Conservation (phyloP, 495 filamentous ascomycete genomes). For the Penicillium subrubescens region DNA sequence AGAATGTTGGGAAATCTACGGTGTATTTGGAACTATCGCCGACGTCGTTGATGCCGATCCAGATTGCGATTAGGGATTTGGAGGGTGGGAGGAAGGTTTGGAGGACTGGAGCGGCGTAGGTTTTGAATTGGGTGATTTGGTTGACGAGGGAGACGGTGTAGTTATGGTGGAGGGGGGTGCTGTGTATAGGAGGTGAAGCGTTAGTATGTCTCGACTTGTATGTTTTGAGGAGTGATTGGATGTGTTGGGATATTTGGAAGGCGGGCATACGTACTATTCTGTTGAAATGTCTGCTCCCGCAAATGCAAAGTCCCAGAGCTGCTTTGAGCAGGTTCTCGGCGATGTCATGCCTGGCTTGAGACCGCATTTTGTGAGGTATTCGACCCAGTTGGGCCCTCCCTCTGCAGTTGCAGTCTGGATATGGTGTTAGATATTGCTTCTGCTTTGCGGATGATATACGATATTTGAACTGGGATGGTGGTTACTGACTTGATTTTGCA, state of each 20-base stretch:
- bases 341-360: constrained; percentile 36
- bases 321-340: constrained; percentile 40
- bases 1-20: constrained; percentile 42
- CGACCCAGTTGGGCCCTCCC: constrained; percentile 54
- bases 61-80: constrained; percentile 43
- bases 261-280: constrained; percentile 31
- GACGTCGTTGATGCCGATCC: constrained; percentile 51
- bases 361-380: constrained; percentile 51
- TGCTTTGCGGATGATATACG: neutral
- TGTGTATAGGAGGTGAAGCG: constrained; percentile 1
- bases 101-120: constrained; percentile 35
- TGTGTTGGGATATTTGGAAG: too few relatives aligned
- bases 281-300: constrained; percentile 52
- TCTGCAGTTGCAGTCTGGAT: constrained; percentile 43
- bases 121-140: constrained; percentile 41
- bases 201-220: neutral
- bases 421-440: neutral
- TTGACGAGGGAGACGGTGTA: constrained; percentile 48
- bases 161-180: constrained; percentile 51
- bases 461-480: neutral
- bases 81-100: constrained; percentile 20
- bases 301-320: constrained; percentile 61
- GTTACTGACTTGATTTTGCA: constrained; percentile 48
- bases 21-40: constrained; percentile 41
- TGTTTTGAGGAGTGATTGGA: neutral